Evolutionary conservation across 352 stramenopile species (phyloP).

Genomic region (Phytophthora parvispora): DNA sequence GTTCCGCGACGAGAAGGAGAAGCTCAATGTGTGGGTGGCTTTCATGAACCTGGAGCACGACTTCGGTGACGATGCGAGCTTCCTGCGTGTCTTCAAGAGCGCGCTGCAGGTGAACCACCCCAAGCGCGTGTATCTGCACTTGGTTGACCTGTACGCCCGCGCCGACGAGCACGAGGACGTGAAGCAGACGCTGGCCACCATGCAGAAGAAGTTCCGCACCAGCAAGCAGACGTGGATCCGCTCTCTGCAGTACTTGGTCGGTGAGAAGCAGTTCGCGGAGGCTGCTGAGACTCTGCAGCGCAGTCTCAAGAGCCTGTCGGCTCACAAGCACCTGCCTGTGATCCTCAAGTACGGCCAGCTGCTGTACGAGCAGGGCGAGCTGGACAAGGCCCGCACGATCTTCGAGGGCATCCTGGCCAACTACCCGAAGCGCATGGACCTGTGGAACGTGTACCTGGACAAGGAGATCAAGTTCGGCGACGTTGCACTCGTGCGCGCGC

Average conservation of each 20-base stretch:
- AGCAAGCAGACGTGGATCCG: slow-evolving; percentile 93
- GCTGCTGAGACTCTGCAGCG: slow-evolving; percentile 93
- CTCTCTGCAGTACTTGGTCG: slow-evolving; percentile 89
- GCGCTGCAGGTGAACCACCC: slow-evolving; percentile 96
- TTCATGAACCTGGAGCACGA: slow-evolving; percentile 97
- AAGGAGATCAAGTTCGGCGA: slow-evolving; percentile 97
- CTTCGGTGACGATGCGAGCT: slow-evolving; percentile 93
- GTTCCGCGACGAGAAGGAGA: slow-evolving; percentile 97
- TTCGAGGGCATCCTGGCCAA: slow-evolving; percentile 96
- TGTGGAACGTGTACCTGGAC: slow-evolving; percentile 98
- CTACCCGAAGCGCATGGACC: slow-evolving; percentile 97
- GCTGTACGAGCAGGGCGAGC: slow-evolving; percentile 95
- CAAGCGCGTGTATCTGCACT: slow-evolving; percentile 96
- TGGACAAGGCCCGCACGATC: slow-evolving; percentile 96
- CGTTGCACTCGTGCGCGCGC: slow-evolving; percentile 83
- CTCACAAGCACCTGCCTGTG: slow-evolving; percentile 96
- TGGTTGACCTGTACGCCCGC: slow-evolving; percentile 94
- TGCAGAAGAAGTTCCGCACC: slow-evolving; percentile 95
- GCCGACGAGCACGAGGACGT: slow-evolving; percentile 75
- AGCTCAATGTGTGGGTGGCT: slow-evolving; percentile 98
- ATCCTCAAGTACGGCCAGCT: slow-evolving; percentile 97
- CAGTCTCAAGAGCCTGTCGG: slow-evolving; percentile 92
- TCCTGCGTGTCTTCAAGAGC: slow-evolving; percentile 93
- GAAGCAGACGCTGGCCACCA: slow-evolving; percentile 80
- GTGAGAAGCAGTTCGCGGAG: slow-evolving; percentile 70